Percentiles rank a stretch among this genome's conserved stretches.
phyloP scores from a whole-genome alignment of 2,329 filamentous ascomycete genomes.

The Cadophora malorum region DNA sequence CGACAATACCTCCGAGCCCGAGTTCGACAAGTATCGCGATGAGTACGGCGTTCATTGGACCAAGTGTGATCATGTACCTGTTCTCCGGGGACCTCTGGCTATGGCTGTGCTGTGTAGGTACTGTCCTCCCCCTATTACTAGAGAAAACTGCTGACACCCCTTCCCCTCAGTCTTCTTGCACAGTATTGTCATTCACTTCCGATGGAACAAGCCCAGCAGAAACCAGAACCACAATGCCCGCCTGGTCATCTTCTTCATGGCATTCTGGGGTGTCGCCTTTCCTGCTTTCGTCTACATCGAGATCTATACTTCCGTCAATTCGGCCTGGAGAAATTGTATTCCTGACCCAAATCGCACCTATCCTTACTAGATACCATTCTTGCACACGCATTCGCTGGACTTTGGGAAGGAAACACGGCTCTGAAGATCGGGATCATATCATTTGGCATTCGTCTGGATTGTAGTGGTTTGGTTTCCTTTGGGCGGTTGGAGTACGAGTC shows the following conservation, averaged over 20 bases:
- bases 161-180: not conserved
- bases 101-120: conserved; percentile 2
- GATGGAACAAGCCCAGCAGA: conserved; percentile 12
- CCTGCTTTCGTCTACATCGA: conserved; percentile 7
- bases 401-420: conserved; percentile 7
- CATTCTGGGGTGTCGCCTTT: not conserved
- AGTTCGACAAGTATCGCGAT: not conserved
- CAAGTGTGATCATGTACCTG: conserved; percentile 7
- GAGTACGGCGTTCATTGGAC: not conserved
- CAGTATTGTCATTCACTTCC: not conserved
- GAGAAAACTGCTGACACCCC: not conserved
- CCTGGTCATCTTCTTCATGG: not conserved
- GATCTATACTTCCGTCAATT: conserved; percentile 10
- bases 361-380: not conserved
- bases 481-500: conserved; percentile 9
- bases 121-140: not conserved
- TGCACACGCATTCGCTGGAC: not conserved
- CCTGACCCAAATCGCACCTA: not conserved
- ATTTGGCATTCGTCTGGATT: conserved; percentile 7
- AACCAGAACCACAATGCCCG: not conserved
- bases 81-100: not conserved
- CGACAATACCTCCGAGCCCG: not conserved
- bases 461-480: conserved; percentile 14
- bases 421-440: conserved; percentile 4
- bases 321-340: conserved; percentile 14